Evolutionary conservation across 1,139 yeast species (phyloP), one percentile per base, ranked within the genome.

Genomic region (Suhomyces bribrorum): DNA sequence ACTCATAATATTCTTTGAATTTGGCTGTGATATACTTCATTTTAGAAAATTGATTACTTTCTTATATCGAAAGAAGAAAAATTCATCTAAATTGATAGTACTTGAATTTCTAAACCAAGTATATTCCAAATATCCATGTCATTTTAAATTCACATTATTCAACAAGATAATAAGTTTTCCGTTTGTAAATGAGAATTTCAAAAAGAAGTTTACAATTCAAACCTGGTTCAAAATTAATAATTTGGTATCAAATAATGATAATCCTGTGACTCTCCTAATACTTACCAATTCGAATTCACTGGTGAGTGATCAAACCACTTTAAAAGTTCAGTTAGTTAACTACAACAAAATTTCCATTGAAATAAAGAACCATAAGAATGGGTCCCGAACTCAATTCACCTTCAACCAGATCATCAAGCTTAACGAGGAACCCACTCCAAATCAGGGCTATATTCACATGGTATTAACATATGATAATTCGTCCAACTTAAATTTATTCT

Each of bases 391-490:
- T 43, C 66, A 57, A 34, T 64, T 64, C 13, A 40, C 42, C 3
- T 70, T 70, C 47, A 69, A 69, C 44, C 73, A 68, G 31, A 50
- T 57, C 9, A 34, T 67, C 15, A 40, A 41, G 6, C 12, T 32
- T 5, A 23, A 29, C 4, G 36, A 28, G 6, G 29, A 20, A 8
- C 24, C n/a, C n/a, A 17, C 16, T 13, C 5, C 14, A 5, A 38
- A 39, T 15, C 64, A 62, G 40, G 67, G 61, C 2, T 68, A 49
- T 42, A 50, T 54, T 3, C 72, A 69, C 36, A 50, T 72, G 29
- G 66, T 57, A 4, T 47, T 72, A 14, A 68, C 75, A 0, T 72
- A 61, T 44, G 76, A 72, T 46, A 50, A 50, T 12, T 61, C 60
- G 44, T 56, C 62, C 7, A 69, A 69, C 43, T 56, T 72, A 36